A percentile compares a stretch with the other conserved stretches of the same genome.
phyloP scores from a whole-genome alignment of 2,329 filamentous ascomycete genomes.

The Aureobasidium subglaciale region DNA sequence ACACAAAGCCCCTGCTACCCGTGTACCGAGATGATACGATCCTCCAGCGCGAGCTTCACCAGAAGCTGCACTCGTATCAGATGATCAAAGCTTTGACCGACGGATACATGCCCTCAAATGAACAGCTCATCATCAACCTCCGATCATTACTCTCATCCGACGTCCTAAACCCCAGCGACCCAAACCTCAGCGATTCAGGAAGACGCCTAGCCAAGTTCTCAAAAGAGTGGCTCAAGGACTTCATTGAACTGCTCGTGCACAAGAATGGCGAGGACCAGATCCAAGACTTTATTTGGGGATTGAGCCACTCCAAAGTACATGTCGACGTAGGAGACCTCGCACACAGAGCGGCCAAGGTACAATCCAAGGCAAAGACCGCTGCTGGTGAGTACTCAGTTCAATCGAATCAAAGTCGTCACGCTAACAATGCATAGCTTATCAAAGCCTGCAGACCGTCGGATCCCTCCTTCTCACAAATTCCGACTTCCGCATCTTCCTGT shows the following conservation, averaged over 20 bases:
- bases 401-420: background rate
- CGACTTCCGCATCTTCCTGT: slow-evolving; percentile 80
- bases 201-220: slow-evolving; percentile 63
- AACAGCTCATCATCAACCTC: slow-evolving; percentile 73
- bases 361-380: slow-evolving; percentile 61
- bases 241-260: slow-evolving; percentile 72
- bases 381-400: slow-evolving; percentile 49
- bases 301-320: slow-evolving; percentile 64
- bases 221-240: slow-evolving; percentile 66
- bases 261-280: slow-evolving; percentile 83
- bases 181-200: slow-evolving; percentile 70
- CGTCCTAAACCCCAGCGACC: slow-evolving; percentile 66
- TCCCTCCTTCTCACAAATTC: slow-evolving; percentile 82
- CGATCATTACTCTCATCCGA: slow-evolving; percentile 72
- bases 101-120: slow-evolving; percentile 88
- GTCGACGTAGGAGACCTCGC: slow-evolving; percentile 60
- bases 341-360: slow-evolving; percentile 53
- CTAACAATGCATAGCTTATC: slow-evolving; percentile 52
- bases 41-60: slow-evolving; percentile 68
- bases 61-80: slow-evolving; percentile 90
- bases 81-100: slow-evolving; percentile 75
- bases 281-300: slow-evolving; percentile 85
- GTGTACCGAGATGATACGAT: slow-evolving; percentile 75
- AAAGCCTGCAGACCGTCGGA: slow-evolving; percentile 75
- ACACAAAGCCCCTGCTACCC: slow-evolving; percentile 73